Conservation (phyloP, 2,329 filamentous ascomycete genomes). For the Thielaviopsis populi region DNA sequence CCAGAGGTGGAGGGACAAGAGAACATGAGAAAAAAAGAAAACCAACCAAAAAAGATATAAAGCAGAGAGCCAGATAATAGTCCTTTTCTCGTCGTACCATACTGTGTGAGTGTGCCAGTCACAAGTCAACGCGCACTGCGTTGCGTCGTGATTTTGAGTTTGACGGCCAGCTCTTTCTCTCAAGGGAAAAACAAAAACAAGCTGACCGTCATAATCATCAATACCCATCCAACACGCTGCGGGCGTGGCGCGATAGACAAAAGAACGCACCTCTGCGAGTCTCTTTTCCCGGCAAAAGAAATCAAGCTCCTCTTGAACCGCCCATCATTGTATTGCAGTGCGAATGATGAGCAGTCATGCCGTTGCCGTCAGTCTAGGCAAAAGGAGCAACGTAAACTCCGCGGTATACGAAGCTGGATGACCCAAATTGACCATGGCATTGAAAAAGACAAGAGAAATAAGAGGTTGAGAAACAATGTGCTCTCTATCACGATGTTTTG, state of each 20-base stretch:
- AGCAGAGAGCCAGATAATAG: conserved; percentile 2
- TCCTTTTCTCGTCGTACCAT: not conserved
- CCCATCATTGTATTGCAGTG: not conserved
- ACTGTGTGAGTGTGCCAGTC: not conserved
- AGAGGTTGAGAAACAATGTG: not conserved
- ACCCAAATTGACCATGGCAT: not conserved
- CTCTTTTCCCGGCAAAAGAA: not conserved
- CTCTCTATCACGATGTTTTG: not conserved
- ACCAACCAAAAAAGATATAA: conserved; percentile 17
- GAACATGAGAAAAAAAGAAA: not conserved
- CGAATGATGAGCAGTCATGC: not conserved
- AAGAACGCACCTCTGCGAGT: not conserved
- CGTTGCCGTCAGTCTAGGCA: not conserved
- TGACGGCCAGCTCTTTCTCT: not conserved
- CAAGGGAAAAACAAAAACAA: not conserved
- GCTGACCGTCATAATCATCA: not conserved
- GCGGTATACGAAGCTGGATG: not conserved
- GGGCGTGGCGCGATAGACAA: not conserved
- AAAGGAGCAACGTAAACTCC: not conserved
- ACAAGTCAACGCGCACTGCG: not conserved
- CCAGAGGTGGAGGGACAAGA: not conserved
- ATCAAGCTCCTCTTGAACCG: not conserved
- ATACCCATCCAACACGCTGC: not conserved
- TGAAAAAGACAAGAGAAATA: conserved; percentile 7
- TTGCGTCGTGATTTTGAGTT: not conserved